Base-by-base conservation (phyloP, 2,329 filamentous ascomycete species). In the Fusarium brevicatenulatum region DNA sequence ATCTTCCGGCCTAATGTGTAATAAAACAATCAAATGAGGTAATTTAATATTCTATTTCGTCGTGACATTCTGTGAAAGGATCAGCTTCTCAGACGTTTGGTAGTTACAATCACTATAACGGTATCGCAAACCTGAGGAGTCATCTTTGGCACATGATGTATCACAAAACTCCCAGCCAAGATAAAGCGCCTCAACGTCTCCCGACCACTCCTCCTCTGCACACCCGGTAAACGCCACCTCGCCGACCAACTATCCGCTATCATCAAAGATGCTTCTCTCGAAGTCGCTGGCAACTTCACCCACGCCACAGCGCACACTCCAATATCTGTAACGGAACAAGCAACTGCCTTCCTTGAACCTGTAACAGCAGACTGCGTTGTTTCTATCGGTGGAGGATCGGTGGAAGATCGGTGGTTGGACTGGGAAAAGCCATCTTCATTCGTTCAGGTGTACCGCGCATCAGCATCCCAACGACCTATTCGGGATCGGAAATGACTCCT, bases 21-120 rank as follows among this genome's bases (percentile, higher is more conserved):
- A 9, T 4, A 21, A 28, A 23, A 5, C 2, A 23, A 9, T 1
- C 5, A 0, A 34, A 3, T 13, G 30, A 34, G 10, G 11, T 19
- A 18, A 18, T 32, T 23, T 9, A 12, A 18, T 8, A 2, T 4
- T 8, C 13, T n/a, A 2, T 7, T 28, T 46, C 4, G 8, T 11
- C 4, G 8, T 15, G 12, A 12, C 7, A n/a, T 12, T 42, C 12
- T n/a, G 7, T 44, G 9, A 21, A 16, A 16, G 12, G 28, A n/a
- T 7, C 13, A 7, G 2, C 5, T 25, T 25, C 25, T 25, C 25
- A 25, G 25, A 25, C 25, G 25, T 25, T 25, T 25, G 25, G 25
- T 25, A 25, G 25, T 25, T 25, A 4, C 25, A 25, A 25, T 25
- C 25, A 25, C 25, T 25, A 25, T 25, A 25, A 25, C 25, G 25